These are phyloP conservation scores for Aspergillus pseudoviridinutans DNA, from an alignment of 2,329 filamentous ascomycete genomes.

Conservation along the genomic window DNA sequence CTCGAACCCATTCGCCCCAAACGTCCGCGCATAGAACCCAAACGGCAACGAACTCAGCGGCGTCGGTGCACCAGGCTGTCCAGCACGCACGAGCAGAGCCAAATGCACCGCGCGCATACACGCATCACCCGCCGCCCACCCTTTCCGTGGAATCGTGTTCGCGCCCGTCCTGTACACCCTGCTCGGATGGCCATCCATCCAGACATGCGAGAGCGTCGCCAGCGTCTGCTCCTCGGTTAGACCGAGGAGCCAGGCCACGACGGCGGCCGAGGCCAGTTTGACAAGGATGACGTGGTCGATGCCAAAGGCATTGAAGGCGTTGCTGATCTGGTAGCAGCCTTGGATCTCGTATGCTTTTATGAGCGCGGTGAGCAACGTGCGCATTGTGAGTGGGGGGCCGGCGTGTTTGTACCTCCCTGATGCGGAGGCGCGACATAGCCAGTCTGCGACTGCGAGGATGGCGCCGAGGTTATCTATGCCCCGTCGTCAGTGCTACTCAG, in stretches of 20 bases:
- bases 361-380: constrained; percentile 28
- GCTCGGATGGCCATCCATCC: constrained; percentile 37
- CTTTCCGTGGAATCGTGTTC: constrained; percentile 39
- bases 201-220: constrained; percentile 37
- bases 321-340: constrained; percentile 33
- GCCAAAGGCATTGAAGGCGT: constrained; percentile 39
- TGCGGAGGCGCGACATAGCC: constrained; percentile 19
- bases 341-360: constrained; percentile 45
- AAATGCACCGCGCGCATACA: constrained; percentile 40
- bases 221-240: constrained; percentile 31
- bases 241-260: constrained; percentile 36
- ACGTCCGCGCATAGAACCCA: constrained; percentile 33
- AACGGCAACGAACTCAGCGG: constrained; percentile 30
- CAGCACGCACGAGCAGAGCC: constrained; percentile 23
- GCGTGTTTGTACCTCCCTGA: constrained; percentile 1
- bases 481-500: background rate
- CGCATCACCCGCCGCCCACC: constrained; percentile 42
- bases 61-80: constrained; percentile 27
- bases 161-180: constrained; percentile 30
- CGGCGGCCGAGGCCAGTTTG: constrained; percentile 39
- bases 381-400: constrained; percentile 28
- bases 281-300: constrained; percentile 43
- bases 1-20: constrained; percentile 16
- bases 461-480: constrained; percentile 39
- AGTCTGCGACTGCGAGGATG: constrained; percentile 34